Percentiles rank a stretch among this genome's conserved stretches.
phyloP scores from a whole-genome alignment of 768 basidiomycete genomes.

The Panaeolus cyanescens region DNA sequence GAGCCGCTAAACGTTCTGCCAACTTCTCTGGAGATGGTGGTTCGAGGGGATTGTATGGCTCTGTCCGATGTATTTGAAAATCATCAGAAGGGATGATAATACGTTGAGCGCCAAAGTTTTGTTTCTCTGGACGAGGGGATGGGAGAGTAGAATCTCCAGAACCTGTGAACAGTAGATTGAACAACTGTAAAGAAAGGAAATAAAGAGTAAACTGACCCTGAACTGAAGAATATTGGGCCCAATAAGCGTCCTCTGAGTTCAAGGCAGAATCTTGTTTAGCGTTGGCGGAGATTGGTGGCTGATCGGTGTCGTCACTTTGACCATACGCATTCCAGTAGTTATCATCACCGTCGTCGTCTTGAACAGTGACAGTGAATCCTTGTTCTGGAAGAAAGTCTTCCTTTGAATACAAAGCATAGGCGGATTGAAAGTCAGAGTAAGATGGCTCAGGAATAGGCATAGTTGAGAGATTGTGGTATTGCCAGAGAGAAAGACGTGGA shows the following conservation, averaged over 20 bases:
- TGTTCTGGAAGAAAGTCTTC: constrained; percentile 35
- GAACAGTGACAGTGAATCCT: constrained; percentile 22
- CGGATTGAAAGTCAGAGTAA: constrained; percentile 29
- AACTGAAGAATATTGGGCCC: constrained; percentile 71
- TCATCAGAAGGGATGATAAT: constrained; percentile 33
- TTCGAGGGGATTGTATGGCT: constrained; percentile 40
- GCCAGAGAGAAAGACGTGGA: constrained; percentile 48
- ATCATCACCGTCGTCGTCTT: constrained; percentile 54
- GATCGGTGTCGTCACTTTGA: constrained; percentile 32
- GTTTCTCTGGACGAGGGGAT: constrained; percentile 40
- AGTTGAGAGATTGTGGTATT: constrained; percentile 65
- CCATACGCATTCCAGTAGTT: constrained; percentile 74
- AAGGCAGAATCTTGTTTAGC: constrained; percentile 20
- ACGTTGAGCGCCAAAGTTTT: constrained; percentile 25
- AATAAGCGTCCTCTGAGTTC: constrained; percentile 64
- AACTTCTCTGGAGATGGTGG: constrained; percentile 43
- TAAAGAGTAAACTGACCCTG: constrained; percentile 50
- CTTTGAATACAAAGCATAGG: constrained; percentile 25
- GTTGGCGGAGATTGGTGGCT: constrained; percentile 12
- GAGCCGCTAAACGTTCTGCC: constrained; percentile 39
- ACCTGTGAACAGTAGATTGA: constrained; percentile 40
- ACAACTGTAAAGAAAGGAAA: neutral
- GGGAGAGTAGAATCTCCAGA: constrained; percentile 74
- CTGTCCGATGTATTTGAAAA: constrained; percentile 27
- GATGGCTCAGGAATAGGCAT: constrained; percentile 69